Evolutionary conservation across 2,329 filamentous ascomycete species (phyloP).

Genomic region (Ascochyta viciae-villosae): DNA sequence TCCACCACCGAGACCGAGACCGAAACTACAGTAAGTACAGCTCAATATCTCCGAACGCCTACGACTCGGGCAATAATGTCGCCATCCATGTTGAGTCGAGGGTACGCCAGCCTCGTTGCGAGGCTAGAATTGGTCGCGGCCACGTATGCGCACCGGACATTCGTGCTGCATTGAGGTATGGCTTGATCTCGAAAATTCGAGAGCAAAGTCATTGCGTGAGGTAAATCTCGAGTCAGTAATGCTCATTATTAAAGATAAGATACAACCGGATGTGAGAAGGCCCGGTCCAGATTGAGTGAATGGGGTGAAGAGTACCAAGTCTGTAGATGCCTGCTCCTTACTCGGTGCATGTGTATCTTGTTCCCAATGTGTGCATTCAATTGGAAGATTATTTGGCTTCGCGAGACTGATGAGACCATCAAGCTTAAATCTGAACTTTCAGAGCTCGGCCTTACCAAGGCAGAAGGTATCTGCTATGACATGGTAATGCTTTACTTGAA

Average conservation of each 20-base stretch:
- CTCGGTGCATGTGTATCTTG: background rate
- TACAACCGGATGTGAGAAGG: too few relatives aligned
- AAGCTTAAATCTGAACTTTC: background rate
- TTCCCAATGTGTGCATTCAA: background rate
- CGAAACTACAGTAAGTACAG: too few relatives aligned
- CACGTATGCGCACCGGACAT: background rate
- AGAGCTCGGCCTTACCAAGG: background rate
- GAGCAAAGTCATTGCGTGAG: background rate
- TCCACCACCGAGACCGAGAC: background rate
- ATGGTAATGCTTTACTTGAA: too few relatives aligned
- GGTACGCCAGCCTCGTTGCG: background rate
- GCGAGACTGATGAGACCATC: background rate
- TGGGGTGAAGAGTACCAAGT: background rate
- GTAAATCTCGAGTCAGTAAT: background rate
- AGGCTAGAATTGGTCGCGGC: background rate
- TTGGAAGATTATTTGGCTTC: background rate
- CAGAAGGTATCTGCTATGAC: too few relatives aligned
- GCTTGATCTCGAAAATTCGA: background rate
- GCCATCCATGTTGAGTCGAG: background rate
- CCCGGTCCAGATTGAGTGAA: background rate
- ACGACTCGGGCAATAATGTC: conserved; percentile 5
- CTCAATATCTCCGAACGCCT: background rate
- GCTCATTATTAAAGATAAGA: background rate
- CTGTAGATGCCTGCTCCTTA: background rate
- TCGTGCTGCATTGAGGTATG: background rate